Conservation (phyloP, 345 rosid species). For the Populus ilicifolia region DNA sequence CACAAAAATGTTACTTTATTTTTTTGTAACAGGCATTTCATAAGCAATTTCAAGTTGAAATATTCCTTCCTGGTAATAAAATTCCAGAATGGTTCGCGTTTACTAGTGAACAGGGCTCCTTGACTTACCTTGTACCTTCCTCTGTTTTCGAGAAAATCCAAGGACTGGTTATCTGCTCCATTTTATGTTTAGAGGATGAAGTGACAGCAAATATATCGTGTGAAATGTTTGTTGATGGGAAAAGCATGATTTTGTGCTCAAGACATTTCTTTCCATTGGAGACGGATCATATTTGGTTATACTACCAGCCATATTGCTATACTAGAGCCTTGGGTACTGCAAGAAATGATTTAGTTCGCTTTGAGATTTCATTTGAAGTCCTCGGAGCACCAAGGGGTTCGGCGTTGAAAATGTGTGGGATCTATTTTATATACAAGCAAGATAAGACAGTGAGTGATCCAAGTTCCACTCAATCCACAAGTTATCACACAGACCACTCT, state of each 20-base stretch:
- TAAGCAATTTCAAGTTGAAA: slow-evolving; percentile 9
- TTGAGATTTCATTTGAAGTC: too few species aligned
- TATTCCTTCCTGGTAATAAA: slow-evolving; percentile 17
- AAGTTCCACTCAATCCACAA: too few species aligned
- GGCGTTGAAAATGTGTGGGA: too few species aligned
- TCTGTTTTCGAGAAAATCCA: neutral
- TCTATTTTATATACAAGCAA: too few species aligned
- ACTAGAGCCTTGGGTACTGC: too few species aligned
- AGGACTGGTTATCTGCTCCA: neutral
- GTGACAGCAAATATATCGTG: neutral
- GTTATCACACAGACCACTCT: too few species aligned
- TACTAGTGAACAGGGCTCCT: slow-evolving; percentile 1
- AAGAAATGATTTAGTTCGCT: too few species aligned
- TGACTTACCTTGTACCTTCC: slow-evolving; percentile 7
- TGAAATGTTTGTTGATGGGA: neutral
- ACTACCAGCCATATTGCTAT: neutral
- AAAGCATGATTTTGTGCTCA: neutral
- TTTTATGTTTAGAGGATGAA: neutral
- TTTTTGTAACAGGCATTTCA: slow-evolving; percentile 1
- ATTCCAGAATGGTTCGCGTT: slow-evolving; percentile 10
- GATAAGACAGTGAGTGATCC: too few species aligned
- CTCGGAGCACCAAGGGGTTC: too few species aligned
- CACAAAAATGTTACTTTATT: neutral
- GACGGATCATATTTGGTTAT: neutral
- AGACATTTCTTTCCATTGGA: neutral